These are phyloP conservation scores for Cyberlindnera misumaiensis DNA, from an alignment of 805 yeast genomes.

Conservation along the genomic window DNA sequence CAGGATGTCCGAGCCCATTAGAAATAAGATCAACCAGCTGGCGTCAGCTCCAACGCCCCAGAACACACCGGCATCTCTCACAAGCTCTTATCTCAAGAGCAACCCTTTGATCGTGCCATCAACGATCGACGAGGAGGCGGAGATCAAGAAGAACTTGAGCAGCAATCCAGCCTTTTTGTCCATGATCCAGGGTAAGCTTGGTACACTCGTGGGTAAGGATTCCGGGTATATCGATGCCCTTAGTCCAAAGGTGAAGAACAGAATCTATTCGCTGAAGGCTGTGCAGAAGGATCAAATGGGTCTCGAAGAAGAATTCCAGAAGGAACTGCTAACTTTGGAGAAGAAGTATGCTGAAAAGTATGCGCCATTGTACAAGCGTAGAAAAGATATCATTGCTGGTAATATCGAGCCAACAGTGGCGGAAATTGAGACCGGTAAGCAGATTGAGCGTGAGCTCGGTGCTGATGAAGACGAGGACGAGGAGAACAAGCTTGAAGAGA, in stretches of 20 bases:
- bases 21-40: slow-evolving; percentile 64
- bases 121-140: slow-evolving; percentile 58
- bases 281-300: slow-evolving; percentile 74
- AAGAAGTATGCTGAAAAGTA: slow-evolving; percentile 67
- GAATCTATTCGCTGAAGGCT: slow-evolving; percentile 77
- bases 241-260: slow-evolving; percentile 63
- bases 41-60: slow-evolving; percentile 97
- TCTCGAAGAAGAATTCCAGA: slow-evolving; percentile 86
- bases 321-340: slow-evolving; percentile 81
- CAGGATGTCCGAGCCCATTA: slow-evolving; percentile 81
- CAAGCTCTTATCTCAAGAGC: slow-evolving; percentile 63
- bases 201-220: slow-evolving; percentile 75
- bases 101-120: slow-evolving; percentile 48
- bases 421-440: slow-evolving; percentile 75
- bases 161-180: slow-evolving; percentile 79
- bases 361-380: slow-evolving; percentile 66
- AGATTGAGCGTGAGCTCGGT: slow-evolving; percentile 50
- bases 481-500: slow-evolving; percentile 24
- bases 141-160: slow-evolving; percentile 42
- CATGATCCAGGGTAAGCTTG: slow-evolving; percentile 85
- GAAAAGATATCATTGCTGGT: slow-evolving; percentile 71
- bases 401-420: slow-evolving; percentile 66
- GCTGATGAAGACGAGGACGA: slow-evolving; percentile 38
- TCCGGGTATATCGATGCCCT: slow-evolving; percentile 79
- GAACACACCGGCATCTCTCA: slow-evolving; percentile 89